phyloP scores from a whole-genome alignment of 768 basidiomycete species.

The Calvatia gigantea region DNA sequence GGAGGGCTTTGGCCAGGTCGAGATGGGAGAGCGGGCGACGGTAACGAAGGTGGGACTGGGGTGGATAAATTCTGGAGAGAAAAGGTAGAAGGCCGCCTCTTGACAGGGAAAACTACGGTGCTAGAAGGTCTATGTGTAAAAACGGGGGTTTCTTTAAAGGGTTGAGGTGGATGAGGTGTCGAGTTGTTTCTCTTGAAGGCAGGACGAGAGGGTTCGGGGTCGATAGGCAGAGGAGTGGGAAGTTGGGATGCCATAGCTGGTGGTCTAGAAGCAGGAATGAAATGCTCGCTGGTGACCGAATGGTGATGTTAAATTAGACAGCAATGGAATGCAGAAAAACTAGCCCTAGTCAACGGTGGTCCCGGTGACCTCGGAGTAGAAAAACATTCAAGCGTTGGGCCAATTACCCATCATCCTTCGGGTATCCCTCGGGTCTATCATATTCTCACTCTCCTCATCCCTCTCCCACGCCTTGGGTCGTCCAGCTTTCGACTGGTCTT shows the following conservation, averaged over 20 bases:
- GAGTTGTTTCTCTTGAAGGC: not conserved
- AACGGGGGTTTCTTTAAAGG: slow-evolving; percentile 20
- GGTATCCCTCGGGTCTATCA: slow-evolving; percentile 10
- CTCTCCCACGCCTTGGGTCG: slow-evolving; percentile 7
- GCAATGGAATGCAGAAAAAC: not conserved
- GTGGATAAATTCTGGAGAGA: slow-evolving; percentile 13
- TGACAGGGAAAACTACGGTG: slow-evolving; percentile 16
- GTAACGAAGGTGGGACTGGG: slow-evolving; percentile 10
- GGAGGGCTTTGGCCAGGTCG: slow-evolving; percentile 32
- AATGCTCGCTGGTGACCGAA: not conserved
- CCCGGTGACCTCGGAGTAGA: not conserved
- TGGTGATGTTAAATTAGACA: not conserved
- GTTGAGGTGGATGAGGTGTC: slow-evolving; percentile 9
- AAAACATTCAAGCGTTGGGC: slow-evolving; percentile 8
- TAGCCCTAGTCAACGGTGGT: not conserved
- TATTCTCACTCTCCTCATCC: slow-evolving; percentile 6
- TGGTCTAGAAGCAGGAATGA: not conserved
- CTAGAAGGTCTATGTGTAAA: not conserved
- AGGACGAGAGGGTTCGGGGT: not conserved
- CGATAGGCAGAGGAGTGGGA: not conserved
- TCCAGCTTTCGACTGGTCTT: not conserved
- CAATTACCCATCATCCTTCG: slow-evolving; percentile 2
- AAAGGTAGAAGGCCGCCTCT: slow-evolving; percentile 31
- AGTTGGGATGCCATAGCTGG: slow-evolving; percentile 1
- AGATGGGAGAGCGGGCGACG: slow-evolving; percentile 18